Conservation (phyloP, 352 stramenopile genomes). For the Halophytophthora batemanensis region DNA sequence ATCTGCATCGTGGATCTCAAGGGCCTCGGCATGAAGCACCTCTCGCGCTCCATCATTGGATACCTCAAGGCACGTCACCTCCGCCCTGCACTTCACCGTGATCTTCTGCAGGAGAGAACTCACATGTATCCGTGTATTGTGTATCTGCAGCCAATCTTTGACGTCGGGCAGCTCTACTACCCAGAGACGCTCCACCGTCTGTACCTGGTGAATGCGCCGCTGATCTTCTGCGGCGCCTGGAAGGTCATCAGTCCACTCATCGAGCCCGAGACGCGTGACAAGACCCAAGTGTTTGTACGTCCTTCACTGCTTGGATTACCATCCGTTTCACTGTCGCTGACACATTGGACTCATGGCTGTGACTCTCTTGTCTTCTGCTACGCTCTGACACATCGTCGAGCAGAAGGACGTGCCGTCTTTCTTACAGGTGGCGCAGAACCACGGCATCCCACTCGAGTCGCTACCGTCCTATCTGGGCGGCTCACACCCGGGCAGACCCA, state of each 20-base stretch:
- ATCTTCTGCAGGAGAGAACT: background rate
- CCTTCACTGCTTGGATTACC: background rate
- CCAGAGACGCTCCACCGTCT: conserved; percentile 76
- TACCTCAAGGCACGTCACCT: conserved; percentile 52
- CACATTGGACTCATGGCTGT: too few relatives aligned
- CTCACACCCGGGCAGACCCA: conserved; percentile 41
- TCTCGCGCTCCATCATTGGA: conserved; percentile 49
- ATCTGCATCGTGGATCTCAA: conserved; percentile 81
- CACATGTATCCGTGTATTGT: conserved; percentile 1
- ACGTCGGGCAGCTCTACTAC: conserved; percentile 76
- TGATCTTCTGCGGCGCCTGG: conserved; percentile 82
- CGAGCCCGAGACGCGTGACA: conserved; percentile 71
- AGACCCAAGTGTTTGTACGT: conserved; percentile 81
- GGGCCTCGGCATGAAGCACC: conserved; percentile 64
- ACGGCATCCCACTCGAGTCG: conserved; percentile 57
- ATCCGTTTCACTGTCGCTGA: too few relatives aligned
- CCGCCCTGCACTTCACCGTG: background rate
- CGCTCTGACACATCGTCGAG: background rate
- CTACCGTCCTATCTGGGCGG: conserved; percentile 63
- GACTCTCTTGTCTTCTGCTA: background rate
- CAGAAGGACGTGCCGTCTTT: conserved; percentile 63
- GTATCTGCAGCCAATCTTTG: conserved; percentile 66
- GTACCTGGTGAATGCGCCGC: conserved; percentile 79
- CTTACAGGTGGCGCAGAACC: conserved; percentile 47
- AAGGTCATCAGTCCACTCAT: conserved; percentile 74